phyloP scores from a whole-genome alignment of 306 rosid genomes.

The Citrullus amarus region DNA sequence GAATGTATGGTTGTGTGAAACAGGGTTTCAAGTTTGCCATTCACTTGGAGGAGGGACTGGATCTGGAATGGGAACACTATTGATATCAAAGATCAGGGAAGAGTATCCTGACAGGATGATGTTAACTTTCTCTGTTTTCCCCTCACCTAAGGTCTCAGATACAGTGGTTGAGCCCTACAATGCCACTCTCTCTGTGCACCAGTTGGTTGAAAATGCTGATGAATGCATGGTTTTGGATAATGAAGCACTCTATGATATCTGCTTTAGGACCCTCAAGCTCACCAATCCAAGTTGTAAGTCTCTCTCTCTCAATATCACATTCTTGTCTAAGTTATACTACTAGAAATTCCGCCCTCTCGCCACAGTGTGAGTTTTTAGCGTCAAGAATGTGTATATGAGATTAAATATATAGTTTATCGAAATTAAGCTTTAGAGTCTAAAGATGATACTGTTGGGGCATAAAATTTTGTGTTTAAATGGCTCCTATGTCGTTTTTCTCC shows the following conservation, averaged over 20 bases:
- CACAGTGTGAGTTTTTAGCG: background rate
- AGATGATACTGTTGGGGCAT: background rate
- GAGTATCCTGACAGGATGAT: conserved; percentile 92
- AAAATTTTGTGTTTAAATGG: background rate
- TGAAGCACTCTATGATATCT: conserved; percentile 84
- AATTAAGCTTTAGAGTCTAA: background rate
- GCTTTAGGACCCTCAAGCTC: conserved; percentile 89
- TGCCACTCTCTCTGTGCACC: conserved; percentile 84
- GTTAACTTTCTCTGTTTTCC: conserved; percentile 87
- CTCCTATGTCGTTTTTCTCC: background rate
- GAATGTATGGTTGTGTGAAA: background rate
- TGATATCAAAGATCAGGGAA: conserved; percentile 90
- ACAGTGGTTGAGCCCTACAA: conserved; percentile 91
- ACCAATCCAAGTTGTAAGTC: conserved; percentile 81
- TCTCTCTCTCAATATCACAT: background rate
- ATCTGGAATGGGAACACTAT: conserved; percentile 82
- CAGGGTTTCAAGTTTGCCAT: conserved; percentile 88
- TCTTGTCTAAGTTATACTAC: background rate
- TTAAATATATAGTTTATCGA: background rate
- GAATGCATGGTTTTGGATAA: conserved; percentile 90
- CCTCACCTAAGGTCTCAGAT: conserved; percentile 79
- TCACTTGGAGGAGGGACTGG: conserved; percentile 96
- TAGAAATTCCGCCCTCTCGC: background rate
- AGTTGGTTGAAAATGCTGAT: conserved; percentile 77
- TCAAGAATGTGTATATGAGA: background rate